Base-by-base conservation (phyloP, 768 basidiomycete genomes). In the Mycena kentingensis region DNA sequence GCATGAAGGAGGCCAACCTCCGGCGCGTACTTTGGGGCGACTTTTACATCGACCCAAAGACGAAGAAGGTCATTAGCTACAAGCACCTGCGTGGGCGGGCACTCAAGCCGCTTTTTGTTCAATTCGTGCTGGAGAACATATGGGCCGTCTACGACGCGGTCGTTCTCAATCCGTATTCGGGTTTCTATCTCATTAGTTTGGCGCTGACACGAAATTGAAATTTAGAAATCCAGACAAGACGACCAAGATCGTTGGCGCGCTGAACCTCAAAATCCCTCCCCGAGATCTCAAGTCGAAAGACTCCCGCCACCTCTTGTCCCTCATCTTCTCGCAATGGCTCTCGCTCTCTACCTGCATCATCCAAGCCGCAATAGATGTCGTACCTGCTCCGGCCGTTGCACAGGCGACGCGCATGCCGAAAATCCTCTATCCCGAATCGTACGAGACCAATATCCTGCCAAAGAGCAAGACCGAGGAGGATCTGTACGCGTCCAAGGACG, bases 71-170 rank as follows among this genome's bases (percentile, higher is more conserved):
- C 32, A 85, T 98, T 65, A 90, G 87, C 61, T 77, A 93, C 69
- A 95, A 93, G 70, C 90, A 95, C 70, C 79, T 98, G 53, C 83
- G 81, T 46, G 96, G 93, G 16, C 82, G 93, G 36, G 78, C 82
- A 43, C 70, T 98, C 66, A 98, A 98, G 73, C 92, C 95, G 11
- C 78, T 98, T 22, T 98, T 98, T 64, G 97, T 98, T 12, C 95
- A 98, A 71, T 96, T 98, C 60, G 88, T 99, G 12, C 71, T 99
- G 58, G 97, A 98, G 47, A 98, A 98, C 67, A 79, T 99, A 22
- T 99, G 96, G 95, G 88, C 91, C 15, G 89, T 97, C 11, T 99
- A 98, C 66, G 93, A 97, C 63, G 91, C 89, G 15, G 86, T 94
- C 13, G 71, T 90, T 34, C 69, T 90, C 13, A 91, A 95, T 60